A percentile compares a stretch with the other conserved stretches of the same genome.
Evolutionary conservation across 257 asterid genomes (phyloP).

Genomic region (Gentiana dahurica): DNA sequence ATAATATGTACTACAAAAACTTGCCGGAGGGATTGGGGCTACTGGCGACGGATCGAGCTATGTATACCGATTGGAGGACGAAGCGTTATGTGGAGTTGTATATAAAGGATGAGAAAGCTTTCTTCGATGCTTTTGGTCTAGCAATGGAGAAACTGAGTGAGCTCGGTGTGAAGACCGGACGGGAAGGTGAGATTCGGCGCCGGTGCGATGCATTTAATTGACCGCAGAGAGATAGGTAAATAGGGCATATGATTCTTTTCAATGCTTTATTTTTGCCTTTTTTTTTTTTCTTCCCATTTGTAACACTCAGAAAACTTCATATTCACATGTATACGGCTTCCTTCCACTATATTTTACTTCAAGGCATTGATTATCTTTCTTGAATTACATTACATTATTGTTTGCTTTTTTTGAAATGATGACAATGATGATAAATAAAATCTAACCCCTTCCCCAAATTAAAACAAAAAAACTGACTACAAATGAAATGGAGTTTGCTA

Average conservation of each 20-base stretch:
- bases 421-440: too few relatives aligned
- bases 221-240: slow-evolving; percentile 11
- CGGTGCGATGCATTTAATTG: slow-evolving; percentile 76
- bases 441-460: too few relatives aligned
- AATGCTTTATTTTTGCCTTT: background rate
- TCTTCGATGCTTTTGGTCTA: slow-evolving; percentile 58
- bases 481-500: too few relatives aligned
- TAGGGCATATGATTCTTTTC: background rate
- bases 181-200: slow-evolving; percentile 73
- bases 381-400: too few relatives aligned
- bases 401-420: too few relatives aligned
- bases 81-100: slow-evolving; percentile 40
- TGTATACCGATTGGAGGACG: slow-evolving; percentile 58
- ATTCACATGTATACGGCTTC: too few relatives aligned
- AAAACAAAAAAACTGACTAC: too few relatives aligned
- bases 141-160: slow-evolving; percentile 85
- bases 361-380: too few relatives aligned
- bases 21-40: slow-evolving; percentile 62
- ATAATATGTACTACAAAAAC: slow-evolving; percentile 55
- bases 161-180: slow-evolving; percentile 52
- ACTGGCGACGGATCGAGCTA: slow-evolving; percentile 46
- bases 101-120: slow-evolving; percentile 39
- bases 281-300: background rate
- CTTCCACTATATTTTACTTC: too few relatives aligned
- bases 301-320: too few relatives aligned